Percentiles rank a stretch among this genome's conserved stretches.
phyloP scores from a whole-genome alignment of 176 grass and related monocot genomes.

The Chrysopogon serrulatus region DNA sequence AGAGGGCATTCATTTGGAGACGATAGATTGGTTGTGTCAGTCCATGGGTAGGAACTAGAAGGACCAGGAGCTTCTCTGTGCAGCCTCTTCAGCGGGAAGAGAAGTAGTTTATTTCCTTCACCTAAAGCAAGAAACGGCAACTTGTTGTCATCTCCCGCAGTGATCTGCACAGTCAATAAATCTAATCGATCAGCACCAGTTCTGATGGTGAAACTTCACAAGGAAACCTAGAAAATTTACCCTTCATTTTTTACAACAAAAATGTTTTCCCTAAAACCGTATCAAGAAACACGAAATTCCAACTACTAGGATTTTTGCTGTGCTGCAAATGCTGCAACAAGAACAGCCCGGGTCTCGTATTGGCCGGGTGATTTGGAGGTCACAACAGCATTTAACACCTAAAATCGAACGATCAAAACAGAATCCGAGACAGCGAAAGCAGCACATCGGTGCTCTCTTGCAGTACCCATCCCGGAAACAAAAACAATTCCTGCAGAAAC shows the following conservation, averaged over 20 bases:
- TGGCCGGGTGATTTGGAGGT: neutral
- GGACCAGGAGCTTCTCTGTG: slow-evolving; percentile 62
- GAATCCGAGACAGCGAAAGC: neutral
- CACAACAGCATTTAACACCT: neutral
- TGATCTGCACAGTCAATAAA: slow-evolving; percentile 39
- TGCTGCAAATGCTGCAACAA: neutral
- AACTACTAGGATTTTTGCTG: neutral
- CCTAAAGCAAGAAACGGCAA: slow-evolving; percentile 76
- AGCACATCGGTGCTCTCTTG: neutral
- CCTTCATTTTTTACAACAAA: neutral
- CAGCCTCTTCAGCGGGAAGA: slow-evolving; percentile 72
- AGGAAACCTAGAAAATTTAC: neutral
- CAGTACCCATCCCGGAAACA: neutral
- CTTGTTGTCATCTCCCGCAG: slow-evolving; percentile 24
- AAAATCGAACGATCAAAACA: neutral
- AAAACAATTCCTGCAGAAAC: neutral
- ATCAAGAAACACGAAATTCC: neutral
- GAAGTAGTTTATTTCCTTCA: slow-evolving; percentile 70
- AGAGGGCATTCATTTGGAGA: slow-evolving; percentile 51
- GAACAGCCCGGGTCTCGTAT: neutral
- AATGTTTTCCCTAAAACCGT: neutral
- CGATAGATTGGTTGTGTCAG: slow-evolving; percentile 39
- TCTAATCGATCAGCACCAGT: neutral
- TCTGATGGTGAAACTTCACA: neutral
- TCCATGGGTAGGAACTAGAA: slow-evolving; percentile 49